These are phyloP conservation scores for Aureobasidium sp. DNA, from an alignment of 2,329 filamentous ascomycete species.

Conservation along the genomic window DNA sequence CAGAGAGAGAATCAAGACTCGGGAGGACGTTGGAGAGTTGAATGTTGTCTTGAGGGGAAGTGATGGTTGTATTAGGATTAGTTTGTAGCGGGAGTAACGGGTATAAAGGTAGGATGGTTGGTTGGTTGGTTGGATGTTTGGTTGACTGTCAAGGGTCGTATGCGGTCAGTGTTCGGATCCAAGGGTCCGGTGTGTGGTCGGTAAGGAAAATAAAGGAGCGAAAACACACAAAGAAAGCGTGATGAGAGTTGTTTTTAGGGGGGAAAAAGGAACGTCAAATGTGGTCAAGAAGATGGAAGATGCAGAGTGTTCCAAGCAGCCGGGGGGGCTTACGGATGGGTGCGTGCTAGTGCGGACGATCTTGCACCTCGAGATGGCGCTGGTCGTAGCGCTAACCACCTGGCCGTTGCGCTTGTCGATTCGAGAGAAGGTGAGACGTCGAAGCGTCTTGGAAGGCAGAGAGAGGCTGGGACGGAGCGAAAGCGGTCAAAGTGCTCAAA, in stretches of 20 bases:
- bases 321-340: conserved; percentile 6
- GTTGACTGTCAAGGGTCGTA: conserved; percentile 6
- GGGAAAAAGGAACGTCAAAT: conserved; percentile 6
- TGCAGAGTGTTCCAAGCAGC: background rate
- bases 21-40: conserved; percentile 13
- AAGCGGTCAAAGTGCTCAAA: background rate
- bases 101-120: conserved; percentile 1
- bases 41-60: conserved; percentile 11
- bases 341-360: conserved; percentile 14
- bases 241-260: conserved; percentile 5
- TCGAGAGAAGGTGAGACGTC: conserved; percentile 9
- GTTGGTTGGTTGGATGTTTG: conserved; percentile 6
- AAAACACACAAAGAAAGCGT: conserved; percentile 16
- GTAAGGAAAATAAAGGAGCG: conserved; percentile 10
- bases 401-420: background rate
- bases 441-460: conserved; percentile 12
- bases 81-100: conserved; percentile 12
- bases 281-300: conserved; percentile 8
- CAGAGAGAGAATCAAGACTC: background rate
- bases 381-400: conserved; percentile 5
- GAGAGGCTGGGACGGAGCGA: too few relatives aligned
- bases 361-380: background rate
- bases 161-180: conserved; percentile 13
- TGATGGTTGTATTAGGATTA: conserved; percentile 17
- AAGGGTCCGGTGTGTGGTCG: background rate